phyloP scores from a whole-genome alignment of 192 early-diverging fungal genomes.

The Podila clonocystis region DNA sequence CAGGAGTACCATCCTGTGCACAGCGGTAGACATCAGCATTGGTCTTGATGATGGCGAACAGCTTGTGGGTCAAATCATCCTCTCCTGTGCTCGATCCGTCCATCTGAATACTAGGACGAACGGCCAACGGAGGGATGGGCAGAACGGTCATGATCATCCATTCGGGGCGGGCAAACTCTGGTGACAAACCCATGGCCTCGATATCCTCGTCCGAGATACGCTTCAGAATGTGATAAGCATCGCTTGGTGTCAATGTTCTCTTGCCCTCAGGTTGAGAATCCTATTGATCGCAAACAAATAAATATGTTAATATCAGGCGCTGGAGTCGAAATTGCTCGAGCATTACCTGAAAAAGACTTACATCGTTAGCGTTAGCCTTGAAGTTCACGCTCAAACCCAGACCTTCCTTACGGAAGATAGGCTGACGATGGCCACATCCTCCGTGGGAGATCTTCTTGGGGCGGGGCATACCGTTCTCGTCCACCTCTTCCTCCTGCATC shows the following conservation, averaged over 20 bases:
- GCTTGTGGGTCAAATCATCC: constrained; percentile 97
- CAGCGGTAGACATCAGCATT: constrained; percentile 85
- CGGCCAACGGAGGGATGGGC: constrained; percentile 95
- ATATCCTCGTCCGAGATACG: constrained; percentile 90
- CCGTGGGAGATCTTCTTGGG: constrained; percentile 77
- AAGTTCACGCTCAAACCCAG: constrained; percentile 72
- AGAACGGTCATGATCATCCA: constrained; percentile 98
- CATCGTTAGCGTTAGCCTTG: constrained; percentile 49
- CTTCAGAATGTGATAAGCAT: constrained; percentile 85
- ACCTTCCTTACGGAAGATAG: constrained; percentile 82
- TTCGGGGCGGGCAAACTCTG: constrained; percentile 94
- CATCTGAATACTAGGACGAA: constrained; percentile 96
- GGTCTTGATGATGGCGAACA: constrained; percentile 93
- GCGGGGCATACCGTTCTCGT: constrained; percentile 53
- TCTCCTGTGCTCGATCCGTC: constrained; percentile 88
- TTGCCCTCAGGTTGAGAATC: constrained; percentile 66
- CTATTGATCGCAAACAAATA: constrained; percentile 23
- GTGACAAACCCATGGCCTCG: constrained; percentile 85
- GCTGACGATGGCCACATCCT: constrained; percentile 89
- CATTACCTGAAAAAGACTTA: constrained; percentile 13
- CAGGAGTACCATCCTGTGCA: constrained; percentile 88
- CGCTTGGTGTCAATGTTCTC: constrained; percentile 74
- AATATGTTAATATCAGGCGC: not conserved
- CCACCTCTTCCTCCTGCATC: constrained; percentile 55
- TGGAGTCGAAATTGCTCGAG: not conserved